Base-by-base conservation (phyloP, 2,329 filamentous ascomycete genomes). In the Pleoardoris graminearum region DNA sequence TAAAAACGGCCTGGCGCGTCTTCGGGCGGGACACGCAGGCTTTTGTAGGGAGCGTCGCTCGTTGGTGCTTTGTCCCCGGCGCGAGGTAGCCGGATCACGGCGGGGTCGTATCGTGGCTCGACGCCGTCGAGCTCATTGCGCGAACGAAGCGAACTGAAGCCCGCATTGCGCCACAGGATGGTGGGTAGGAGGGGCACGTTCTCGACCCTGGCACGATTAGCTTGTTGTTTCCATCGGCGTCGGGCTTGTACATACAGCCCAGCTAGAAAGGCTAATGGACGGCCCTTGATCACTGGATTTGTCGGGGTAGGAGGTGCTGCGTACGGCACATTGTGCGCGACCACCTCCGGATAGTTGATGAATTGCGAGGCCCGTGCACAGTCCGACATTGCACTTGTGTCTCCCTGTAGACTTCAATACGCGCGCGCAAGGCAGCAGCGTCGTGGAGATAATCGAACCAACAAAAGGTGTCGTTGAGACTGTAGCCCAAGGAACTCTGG, bases 231-330 rank as follows among this genome's bases (percentile, higher is more conserved):
- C 7, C 3, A 17, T 14, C 12, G 29, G 72, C 4, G 12, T 11
- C 5, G 14, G 12, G 7, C 4, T 14, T 14, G 25, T 11, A 55
- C 80, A 67, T 75, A 89, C 86, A 88, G 65, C 52, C 79, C 82
- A 47, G 83, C 82, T 36, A 82, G 84, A 46, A 86, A 76, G 23
- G 83, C 78, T 42, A 95, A 76, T 7, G 85, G 72, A 27, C 80
- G 73, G 4, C 90, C 90, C 50, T 86, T 80, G 57, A 95, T 76
- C 1, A 85, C 80, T 0, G 90, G 90, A 67, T 93, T 91, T 35
- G 82, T 79, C 56, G 63, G 54, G n/a, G 66, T 58, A 4, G 70
- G 68, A 4, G 71, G 70, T 16, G 63, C 58, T 54, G 65, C 54
- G 61, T 72, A 76, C 2, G 68, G 63, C 29, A 71, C 56, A 25